Percentiles rank a stretch among this genome's conserved stretches.
Conservation (phyloP, 1,284 basidiomycete species). For the Sporisorium sorghi region DNA sequence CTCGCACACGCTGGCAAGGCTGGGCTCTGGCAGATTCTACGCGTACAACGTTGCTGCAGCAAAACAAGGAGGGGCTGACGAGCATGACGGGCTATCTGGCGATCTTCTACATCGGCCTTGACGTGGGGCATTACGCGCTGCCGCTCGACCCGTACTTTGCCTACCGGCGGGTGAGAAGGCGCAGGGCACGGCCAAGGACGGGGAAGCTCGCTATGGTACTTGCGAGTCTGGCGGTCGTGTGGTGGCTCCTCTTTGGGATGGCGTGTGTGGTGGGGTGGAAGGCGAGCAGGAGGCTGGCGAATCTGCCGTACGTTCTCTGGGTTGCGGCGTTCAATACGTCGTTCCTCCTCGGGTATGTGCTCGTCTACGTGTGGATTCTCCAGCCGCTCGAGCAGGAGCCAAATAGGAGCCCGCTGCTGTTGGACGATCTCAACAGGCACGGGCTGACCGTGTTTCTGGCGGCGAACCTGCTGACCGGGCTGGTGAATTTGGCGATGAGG, state of each 20-base stretch:
- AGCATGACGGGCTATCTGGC: slow-evolving; percentile 88
- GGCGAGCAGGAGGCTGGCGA: slow-evolving; percentile 70
- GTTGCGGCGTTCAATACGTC: slow-evolving; percentile 87
- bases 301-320: slow-evolving; percentile 90
- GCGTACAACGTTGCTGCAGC: slow-evolving; percentile 77
- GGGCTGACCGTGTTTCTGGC: slow-evolving; percentile 83
- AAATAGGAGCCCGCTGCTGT: slow-evolving; percentile 70
- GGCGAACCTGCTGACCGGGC: slow-evolving; percentile 88
- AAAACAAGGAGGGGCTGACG: slow-evolving; percentile 91
- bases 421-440: slow-evolving; percentile 86
- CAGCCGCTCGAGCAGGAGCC: slow-evolving; percentile 71
- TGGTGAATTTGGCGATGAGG: slow-evolving; percentile 81
- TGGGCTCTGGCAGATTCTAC: slow-evolving; percentile 52
- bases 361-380: slow-evolving; percentile 80
- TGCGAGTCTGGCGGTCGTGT: slow-evolving; percentile 79
- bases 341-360: slow-evolving; percentile 84
- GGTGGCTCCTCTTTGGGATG: slow-evolving; percentile 77
- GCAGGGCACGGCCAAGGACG: slow-evolving; percentile 20
- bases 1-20: slow-evolving; percentile 30
- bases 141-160: slow-evolving; percentile 76
- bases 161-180: slow-evolving; percentile 27
- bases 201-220: slow-evolving; percentile 55
- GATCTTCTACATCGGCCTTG: slow-evolving; percentile 86
- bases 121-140: slow-evolving; percentile 82
- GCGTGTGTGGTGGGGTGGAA: slow-evolving; percentile 12